Evolutionary conservation across 257 asterid genomes (phyloP).

Genomic region (Ballota nigra): DNA sequence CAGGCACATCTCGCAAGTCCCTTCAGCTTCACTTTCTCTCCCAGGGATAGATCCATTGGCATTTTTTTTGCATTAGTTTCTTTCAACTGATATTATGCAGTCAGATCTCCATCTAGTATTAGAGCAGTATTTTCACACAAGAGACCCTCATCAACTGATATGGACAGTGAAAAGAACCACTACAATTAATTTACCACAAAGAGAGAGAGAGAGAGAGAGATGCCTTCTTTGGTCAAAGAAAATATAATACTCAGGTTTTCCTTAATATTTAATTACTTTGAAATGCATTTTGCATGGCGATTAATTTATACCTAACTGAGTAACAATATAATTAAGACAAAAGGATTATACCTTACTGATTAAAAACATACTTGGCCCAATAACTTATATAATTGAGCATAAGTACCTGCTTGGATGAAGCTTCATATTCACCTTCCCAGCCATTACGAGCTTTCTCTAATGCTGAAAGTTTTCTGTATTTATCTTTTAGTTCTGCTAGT

Average conservation of each 20-base stretch:
- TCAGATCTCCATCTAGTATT: neutral
- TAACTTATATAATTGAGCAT: too few relatives aligned
- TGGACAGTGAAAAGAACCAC: neutral
- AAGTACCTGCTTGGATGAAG: conserved; percentile 80
- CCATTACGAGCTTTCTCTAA: conserved; percentile 72
- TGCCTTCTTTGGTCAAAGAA: conserved; percentile 16
- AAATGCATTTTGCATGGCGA: conserved; percentile 1
- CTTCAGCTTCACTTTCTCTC: conserved; percentile 5
- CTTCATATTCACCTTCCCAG: conserved; percentile 83
- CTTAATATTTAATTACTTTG: neutral
- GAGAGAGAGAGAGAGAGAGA: neutral
- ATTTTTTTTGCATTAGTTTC: neutral
- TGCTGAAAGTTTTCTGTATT: conserved; percentile 67
- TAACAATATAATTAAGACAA: neutral
- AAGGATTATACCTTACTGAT: neutral
- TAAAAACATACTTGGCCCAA: conserved; percentile 14
- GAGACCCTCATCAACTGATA: neutral
- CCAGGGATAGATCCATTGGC: neutral
- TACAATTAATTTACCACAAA: neutral
- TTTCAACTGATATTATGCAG: neutral
- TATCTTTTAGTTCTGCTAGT: conserved; percentile 72
- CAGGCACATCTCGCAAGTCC: neutral
- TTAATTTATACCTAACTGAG: neutral
- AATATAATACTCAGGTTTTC: neutral
- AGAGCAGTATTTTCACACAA: neutral